A percentile compares a stretch with the other conserved stretches of the same genome.
phyloP scores from a whole-genome alignment of 495 filamentous ascomycete genomes.

The Penicillium atrosanguineum region DNA sequence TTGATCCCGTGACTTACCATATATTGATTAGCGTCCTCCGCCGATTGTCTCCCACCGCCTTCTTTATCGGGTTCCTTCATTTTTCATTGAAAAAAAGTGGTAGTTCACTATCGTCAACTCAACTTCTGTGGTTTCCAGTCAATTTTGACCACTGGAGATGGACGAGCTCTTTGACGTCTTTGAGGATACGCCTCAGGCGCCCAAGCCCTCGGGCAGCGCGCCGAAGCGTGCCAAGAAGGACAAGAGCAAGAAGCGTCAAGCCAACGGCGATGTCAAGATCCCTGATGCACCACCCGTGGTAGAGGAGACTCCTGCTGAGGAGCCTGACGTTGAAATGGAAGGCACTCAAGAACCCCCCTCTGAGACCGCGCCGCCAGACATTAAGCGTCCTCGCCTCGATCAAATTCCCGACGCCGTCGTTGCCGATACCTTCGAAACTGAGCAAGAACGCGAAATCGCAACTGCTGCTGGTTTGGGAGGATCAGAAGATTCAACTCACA shows the following conservation, averaged over 20 bases:
- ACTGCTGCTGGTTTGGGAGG: constrained; percentile 77
- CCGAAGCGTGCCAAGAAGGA: constrained; percentile 51
- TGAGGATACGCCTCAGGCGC: constrained; percentile 59
- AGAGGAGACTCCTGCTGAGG: constrained; percentile 43
- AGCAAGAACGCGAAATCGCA: constrained; percentile 84
- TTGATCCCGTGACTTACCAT: constrained; percentile 7
- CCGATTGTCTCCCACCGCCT: constrained; percentile 24
- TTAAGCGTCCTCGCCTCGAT: constrained; percentile 75
- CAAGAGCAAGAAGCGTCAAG: constrained; percentile 77
- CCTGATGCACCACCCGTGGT: constrained; percentile 41
- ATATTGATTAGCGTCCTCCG: neutral
- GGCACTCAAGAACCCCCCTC: constrained; percentile 19
- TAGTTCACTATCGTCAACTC: constrained; percentile 8
- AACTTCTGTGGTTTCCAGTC: constrained; percentile 11
- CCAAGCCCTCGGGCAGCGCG: constrained; percentile 23
- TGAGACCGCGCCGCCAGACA: constrained; percentile 48
- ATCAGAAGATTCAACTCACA: constrained; percentile 59
- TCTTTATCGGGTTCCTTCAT: constrained; percentile 28
- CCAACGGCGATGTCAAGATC: constrained; percentile 70
- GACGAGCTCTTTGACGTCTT: constrained; percentile 87
- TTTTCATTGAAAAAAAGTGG: constrained; percentile 33
- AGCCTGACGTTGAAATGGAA: constrained; percentile 25
- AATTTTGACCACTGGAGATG: constrained; percentile 45
- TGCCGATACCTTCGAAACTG: constrained; percentile 94
- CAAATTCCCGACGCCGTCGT: constrained; percentile 76